These are phyloP conservation scores for Proliferodiscus dingleyae DNA, from an alignment of 2,329 filamentous ascomycete genomes.

Conservation along the genomic window DNA sequence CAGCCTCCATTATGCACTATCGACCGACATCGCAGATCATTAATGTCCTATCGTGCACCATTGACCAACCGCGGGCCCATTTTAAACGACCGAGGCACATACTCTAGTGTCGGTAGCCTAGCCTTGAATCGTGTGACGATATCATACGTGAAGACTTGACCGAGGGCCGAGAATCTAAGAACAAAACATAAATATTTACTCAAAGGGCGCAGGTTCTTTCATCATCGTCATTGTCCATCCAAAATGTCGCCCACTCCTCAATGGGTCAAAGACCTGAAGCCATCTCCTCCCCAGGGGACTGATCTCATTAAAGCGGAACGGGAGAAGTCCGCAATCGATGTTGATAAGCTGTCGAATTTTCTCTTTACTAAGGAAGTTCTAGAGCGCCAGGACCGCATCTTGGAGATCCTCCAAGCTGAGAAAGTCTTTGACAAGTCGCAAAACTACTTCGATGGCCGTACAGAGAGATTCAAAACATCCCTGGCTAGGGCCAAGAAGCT, in stretches of 20 bases:
- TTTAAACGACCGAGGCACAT: too few species aligned
- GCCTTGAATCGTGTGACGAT: too few species aligned
- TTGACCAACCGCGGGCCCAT: too few species aligned
- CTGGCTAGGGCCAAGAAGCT: constrained; percentile 67
- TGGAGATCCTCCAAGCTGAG: constrained; percentile 61
- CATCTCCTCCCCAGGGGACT: constrained; percentile 61
- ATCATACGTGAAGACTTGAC: too few species aligned
- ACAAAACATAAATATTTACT: too few species aligned
- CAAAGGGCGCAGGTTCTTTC: too few species aligned
- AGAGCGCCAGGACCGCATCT: constrained; percentile 53
- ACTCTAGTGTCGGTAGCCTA: too few species aligned
- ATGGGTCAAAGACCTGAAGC: constrained; percentile 65
- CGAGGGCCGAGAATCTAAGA: too few species aligned
- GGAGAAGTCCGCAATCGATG: constrained; percentile 59
- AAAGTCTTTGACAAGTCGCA: constrained; percentile 73
- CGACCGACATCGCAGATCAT: too few species aligned
- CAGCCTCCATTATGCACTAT: too few species aligned
- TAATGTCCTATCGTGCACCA: too few species aligned
- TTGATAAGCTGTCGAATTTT: constrained; percentile 62
- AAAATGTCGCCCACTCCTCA: constrained; percentile 33
- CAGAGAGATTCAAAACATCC: constrained; percentile 64
- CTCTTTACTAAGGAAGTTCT: constrained; percentile 64
- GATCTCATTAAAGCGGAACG: constrained; percentile 68
- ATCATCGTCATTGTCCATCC: constrained; percentile 8
- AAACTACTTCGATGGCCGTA: constrained; percentile 69